Percentiles rank a stretch among this genome's conserved stretches.
These are phyloP conservation scores for Hansenula anomala DNA, from an alignment of 1,139 yeast genomes.

Conservation along the genomic window DNA sequence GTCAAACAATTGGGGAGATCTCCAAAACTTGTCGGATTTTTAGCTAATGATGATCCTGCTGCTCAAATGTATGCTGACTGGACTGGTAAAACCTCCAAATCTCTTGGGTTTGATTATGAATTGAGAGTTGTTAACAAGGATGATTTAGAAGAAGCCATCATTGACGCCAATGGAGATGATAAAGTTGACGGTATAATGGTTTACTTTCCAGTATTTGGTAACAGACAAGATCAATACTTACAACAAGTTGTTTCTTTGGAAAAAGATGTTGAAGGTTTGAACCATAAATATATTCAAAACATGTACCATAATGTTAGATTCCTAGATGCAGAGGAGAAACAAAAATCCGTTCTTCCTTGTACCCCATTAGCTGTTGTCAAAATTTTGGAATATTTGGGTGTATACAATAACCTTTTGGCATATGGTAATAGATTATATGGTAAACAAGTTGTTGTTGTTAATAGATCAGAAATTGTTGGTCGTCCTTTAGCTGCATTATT, in stretches of 20 bases:
- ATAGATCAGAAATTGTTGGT: slow-evolving; percentile 94
- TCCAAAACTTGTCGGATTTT: slow-evolving; percentile 83
- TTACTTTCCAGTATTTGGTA: slow-evolving; percentile 97
- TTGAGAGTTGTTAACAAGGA: slow-evolving; percentile 70
- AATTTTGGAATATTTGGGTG: slow-evolving; percentile 83
- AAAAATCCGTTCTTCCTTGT: slow-evolving; percentile 90
- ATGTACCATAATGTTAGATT: slow-evolving; percentile 89
- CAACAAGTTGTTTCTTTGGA: slow-evolving; percentile 82
- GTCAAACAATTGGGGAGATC: slow-evolving; percentile 44
- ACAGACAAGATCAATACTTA: slow-evolving; percentile 88
- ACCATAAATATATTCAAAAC: slow-evolving; percentile 86
- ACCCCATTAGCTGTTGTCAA: slow-evolving; percentile 94
- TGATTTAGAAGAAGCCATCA: slow-evolving; percentile 75
- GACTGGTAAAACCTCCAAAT: slow-evolving; percentile 89
- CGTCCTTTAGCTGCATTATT: slow-evolving; percentile 93
- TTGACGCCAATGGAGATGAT: slow-evolving; percentile 76
- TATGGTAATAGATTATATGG: slow-evolving; percentile 93
- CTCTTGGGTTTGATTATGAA: slow-evolving; percentile 81
- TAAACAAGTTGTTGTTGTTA: slow-evolving; percentile 82
- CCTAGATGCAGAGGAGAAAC: slow-evolving; percentile 61
- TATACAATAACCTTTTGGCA: slow-evolving; percentile 74
- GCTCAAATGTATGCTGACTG: slow-evolving; percentile 93
- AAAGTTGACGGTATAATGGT: slow-evolving; percentile 90
- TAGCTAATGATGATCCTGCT: slow-evolving; percentile 93
- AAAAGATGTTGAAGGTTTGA: slow-evolving; percentile 94